Conservation (phyloP, 2,329 filamentous ascomycete species). For the Mycosphaerelloides madeirae region DNA sequence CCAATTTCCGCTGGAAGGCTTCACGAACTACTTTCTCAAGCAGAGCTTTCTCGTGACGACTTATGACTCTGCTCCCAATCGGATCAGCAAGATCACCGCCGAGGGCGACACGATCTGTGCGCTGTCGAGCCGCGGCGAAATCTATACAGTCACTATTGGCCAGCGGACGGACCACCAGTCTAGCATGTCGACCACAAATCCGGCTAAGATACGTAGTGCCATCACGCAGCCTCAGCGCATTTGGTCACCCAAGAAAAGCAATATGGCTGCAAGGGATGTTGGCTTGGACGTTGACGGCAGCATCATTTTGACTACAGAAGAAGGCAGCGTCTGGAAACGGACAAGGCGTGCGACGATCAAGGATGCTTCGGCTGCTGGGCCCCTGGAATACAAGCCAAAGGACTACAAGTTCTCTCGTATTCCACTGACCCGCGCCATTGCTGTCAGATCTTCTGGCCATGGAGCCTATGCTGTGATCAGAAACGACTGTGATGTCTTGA, state of each 20-base stretch:
- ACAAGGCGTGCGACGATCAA: slow-evolving; percentile 79
- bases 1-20: slow-evolving; percentile 71
- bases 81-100: slow-evolving; percentile 71
- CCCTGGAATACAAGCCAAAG: slow-evolving; percentile 61
- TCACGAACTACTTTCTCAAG: slow-evolving; percentile 64
- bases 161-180: slow-evolving; percentile 59
- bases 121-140: slow-evolving; percentile 74
- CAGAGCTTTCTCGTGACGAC: slow-evolving; percentile 61
- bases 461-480: slow-evolving; percentile 86
- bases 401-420: slow-evolving; percentile 95
- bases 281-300: slow-evolving; percentile 88
- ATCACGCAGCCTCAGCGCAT: slow-evolving; percentile 74
- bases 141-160: slow-evolving; percentile 78
- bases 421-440: slow-evolving; percentile 76
- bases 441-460: slow-evolving; percentile 81
- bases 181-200: slow-evolving; percentile 79
- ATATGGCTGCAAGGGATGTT: slow-evolving; percentile 79
- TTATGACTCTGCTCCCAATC: slow-evolving; percentile 60
- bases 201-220: slow-evolving; percentile 79
- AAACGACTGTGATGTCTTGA: slow-evolving; percentile 76
- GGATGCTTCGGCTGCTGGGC: slow-evolving; percentile 50
- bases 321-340: slow-evolving; percentile 88
- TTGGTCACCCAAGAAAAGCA: slow-evolving; percentile 82
- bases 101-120: slow-evolving; percentile 91
- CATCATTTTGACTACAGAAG: slow-evolving; percentile 87